phyloP scores from a whole-genome alignment of 495 filamentous ascomycete genomes.

The Hypoxylon fuscum region DNA sequence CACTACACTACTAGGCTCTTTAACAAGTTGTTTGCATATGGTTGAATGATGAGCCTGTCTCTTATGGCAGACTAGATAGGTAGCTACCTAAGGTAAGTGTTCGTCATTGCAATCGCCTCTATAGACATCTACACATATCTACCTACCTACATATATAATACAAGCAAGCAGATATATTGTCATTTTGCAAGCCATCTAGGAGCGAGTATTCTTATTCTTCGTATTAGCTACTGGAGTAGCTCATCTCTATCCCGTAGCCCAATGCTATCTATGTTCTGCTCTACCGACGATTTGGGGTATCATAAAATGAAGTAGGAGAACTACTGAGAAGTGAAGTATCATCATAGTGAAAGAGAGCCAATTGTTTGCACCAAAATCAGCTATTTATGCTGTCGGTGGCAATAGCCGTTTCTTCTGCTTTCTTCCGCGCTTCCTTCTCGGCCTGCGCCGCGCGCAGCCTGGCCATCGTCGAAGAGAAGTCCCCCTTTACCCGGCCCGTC shows the following conservation, averaged over 20 bases:
- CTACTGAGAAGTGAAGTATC: neutral
- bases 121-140: too few species aligned
- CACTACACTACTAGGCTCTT: too few species aligned
- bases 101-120: too few species aligned
- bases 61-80: too few species aligned
- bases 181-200: too few species aligned
- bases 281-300: slow-evolving; percentile 21
- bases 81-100: too few species aligned
- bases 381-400: neutral
- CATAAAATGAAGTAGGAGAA: slow-evolving; percentile 5
- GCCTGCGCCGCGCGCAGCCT: slow-evolving; percentile 53
- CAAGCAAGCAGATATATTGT: too few species aligned
- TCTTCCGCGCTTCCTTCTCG: slow-evolving; percentile 43
- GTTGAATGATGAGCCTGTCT: too few species aligned
- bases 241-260: neutral
- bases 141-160: too few species aligned
- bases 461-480: slow-evolving; percentile 51
- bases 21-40: too few species aligned
- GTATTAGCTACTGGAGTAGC: too few species aligned
- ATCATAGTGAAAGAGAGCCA: neutral
- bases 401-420: slow-evolving; percentile 24
- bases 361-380: neutral
- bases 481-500: slow-evolving; percentile 16
- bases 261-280: slow-evolving; percentile 1
- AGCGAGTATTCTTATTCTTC: too few species aligned